These are phyloP conservation scores for Phaffomyces opuntiae DNA, from an alignment of 805 yeast genomes.

Conservation along the genomic window DNA sequence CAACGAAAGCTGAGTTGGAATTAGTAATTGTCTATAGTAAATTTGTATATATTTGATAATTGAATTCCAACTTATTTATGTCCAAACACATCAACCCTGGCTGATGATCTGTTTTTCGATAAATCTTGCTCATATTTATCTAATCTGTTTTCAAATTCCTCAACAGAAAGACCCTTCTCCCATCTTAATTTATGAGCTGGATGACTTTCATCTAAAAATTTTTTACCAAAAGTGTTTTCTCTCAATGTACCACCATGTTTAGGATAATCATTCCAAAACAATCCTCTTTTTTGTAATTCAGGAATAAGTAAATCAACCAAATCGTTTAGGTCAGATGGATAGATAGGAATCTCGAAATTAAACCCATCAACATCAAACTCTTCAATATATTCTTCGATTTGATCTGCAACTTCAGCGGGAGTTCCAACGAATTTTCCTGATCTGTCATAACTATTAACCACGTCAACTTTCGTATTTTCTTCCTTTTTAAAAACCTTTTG, in stretches of 20 bases:
- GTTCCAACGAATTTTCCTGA: conserved; percentile 17
- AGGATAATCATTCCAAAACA: conserved; percentile 32
- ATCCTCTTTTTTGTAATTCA: conserved; percentile 28
- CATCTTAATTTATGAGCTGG: not conserved
- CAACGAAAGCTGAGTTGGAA: too few relatives aligned
- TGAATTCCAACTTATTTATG: too few relatives aligned
- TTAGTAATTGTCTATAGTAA: too few relatives aligned
- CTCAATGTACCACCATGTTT: conserved; percentile 16
- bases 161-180: not conserved
- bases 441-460: not conserved
- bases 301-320: conserved; percentile 31
- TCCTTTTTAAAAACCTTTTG: not conserved
- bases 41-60: too few relatives aligned
- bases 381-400: conserved; percentile 32
- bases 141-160: not conserved
- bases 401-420: conserved; percentile 31
- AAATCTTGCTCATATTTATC: too few relatives aligned
- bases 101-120: too few relatives aligned
- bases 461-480: too few relatives aligned
- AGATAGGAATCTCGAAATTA: conserved; percentile 26
- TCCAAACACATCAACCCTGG: too few relatives aligned
- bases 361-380: conserved; percentile 38
- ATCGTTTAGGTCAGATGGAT: conserved; percentile 25
- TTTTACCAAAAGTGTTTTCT: not conserved
- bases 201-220: not conserved